Percentiles rank a stretch among this genome's conserved stretches.
phyloP scores from a whole-genome alignment of 345 rosid species.

The Syzygium grande region DNA sequence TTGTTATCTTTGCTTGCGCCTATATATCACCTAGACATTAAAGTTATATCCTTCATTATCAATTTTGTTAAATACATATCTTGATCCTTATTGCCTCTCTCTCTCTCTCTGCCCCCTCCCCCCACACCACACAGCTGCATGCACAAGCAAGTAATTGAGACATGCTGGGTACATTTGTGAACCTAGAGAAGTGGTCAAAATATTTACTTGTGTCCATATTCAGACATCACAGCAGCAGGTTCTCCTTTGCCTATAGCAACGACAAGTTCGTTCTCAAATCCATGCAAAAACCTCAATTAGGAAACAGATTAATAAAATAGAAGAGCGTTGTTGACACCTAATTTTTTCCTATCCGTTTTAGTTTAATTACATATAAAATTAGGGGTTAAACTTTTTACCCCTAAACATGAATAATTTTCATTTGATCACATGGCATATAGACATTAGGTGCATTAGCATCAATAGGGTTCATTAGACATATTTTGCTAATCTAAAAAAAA shows the following conservation, averaged over 20 bases:
- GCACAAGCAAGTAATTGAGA: background rate
- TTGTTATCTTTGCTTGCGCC: background rate
- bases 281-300: background rate
- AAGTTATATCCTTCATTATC: background rate
- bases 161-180: background rate
- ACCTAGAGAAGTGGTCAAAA: background rate
- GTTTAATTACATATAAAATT: too few species aligned
- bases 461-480: too few species aligned
- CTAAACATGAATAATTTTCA: too few species aligned
- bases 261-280: slow-evolving; percentile 63
- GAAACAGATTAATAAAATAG: background rate
- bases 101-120: background rate
- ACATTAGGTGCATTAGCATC: too few species aligned
- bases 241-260: slow-evolving; percentile 91
- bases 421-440: too few species aligned
- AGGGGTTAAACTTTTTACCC: too few species aligned
- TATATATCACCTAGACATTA: background rate
- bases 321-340: background rate
- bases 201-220: slow-evolving; percentile 73
- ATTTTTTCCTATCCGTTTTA: too few species aligned
- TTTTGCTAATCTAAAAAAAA: too few species aligned
- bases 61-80: too few species aligned
- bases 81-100: background rate
- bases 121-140: background rate
- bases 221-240: slow-evolving; percentile 76